phyloP scores from a whole-genome alignment of 2,329 filamentous ascomycete species.

The Talaromyces pinophilus region DNA sequence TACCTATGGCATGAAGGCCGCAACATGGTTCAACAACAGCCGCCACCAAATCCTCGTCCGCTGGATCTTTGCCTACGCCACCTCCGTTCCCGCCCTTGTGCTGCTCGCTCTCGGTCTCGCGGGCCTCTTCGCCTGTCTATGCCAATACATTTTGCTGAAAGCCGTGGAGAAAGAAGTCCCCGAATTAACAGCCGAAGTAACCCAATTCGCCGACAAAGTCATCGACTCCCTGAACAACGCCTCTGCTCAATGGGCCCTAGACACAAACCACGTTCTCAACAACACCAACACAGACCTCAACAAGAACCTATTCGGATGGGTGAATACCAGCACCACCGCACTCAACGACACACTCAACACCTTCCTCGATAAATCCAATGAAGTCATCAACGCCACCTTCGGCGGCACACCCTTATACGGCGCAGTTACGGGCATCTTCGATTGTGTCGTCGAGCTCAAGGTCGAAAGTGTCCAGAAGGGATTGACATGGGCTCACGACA shows the following conservation, averaged over 20 bases:
- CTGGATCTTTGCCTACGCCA: slow-evolving; percentile 87
- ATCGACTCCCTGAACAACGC: slow-evolving; percentile 70
- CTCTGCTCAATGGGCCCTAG: slow-evolving; percentile 73
- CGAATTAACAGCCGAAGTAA: slow-evolving; percentile 70
- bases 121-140: slow-evolving; percentile 78
- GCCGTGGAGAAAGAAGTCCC: slow-evolving; percentile 75
- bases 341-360: slow-evolving; percentile 82
- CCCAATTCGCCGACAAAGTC: slow-evolving; percentile 76
- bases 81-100: slow-evolving; percentile 80
- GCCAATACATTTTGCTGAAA: slow-evolving; percentile 76
- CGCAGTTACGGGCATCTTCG: slow-evolving; percentile 75
- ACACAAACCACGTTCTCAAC: slow-evolving; percentile 71
- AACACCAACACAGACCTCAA: slow-evolving; percentile 73
- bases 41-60: slow-evolving; percentile 71
- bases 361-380: slow-evolving; percentile 76
- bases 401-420: slow-evolving; percentile 77
- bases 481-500: slow-evolving; percentile 88
- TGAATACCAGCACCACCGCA: slow-evolving; percentile 76
- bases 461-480: slow-evolving; percentile 80
- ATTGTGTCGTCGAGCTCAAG: slow-evolving; percentile 87
- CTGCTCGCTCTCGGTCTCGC: slow-evolving; percentile 79
- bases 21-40: slow-evolving; percentile 62
- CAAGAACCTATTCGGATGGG: slow-evolving; percentile 80
- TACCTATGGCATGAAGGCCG: slow-evolving; percentile 68
- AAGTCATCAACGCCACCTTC: slow-evolving; percentile 74